Evolutionary conservation across 345 rosid genomes (phyloP).

Genomic region (Kernera saxatilis): DNA sequence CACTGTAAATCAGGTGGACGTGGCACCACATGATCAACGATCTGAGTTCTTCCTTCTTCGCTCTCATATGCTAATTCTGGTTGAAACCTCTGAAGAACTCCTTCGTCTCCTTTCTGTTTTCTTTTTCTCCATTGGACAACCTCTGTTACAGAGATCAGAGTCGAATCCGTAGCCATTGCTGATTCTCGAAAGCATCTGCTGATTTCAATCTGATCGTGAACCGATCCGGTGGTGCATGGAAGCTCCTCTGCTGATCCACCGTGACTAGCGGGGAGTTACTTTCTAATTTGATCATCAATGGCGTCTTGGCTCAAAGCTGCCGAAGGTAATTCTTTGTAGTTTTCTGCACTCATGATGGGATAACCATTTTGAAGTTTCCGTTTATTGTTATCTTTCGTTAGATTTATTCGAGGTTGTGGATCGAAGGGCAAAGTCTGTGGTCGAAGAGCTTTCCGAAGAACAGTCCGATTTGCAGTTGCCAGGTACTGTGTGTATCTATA

Average conservation of each 20-base stretch:
- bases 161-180: background rate
- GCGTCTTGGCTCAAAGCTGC: slow-evolving; percentile 98
- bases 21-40: slow-evolving; percentile 22
- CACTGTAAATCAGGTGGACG: slow-evolving; percentile 16
- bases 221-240: slow-evolving; percentile 36
- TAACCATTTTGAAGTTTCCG: background rate
- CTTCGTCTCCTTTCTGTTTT: background rate
- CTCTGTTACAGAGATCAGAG: background rate
- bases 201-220: slow-evolving; percentile 18
- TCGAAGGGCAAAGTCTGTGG: slow-evolving; percentile 95
- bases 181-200: background rate
- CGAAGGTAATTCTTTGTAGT: slow-evolving; percentile 59
- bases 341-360: background rate
- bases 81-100: slow-evolving; percentile 15
- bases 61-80: background rate
- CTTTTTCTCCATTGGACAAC: background rate
- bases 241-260: slow-evolving; percentile 27
- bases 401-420: slow-evolving; percentile 97
- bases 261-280: slow-evolving; percentile 25
- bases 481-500: slow-evolving; percentile 57
- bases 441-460: slow-evolving; percentile 76
- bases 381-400: slow-evolving; percentile 24
- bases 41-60: slow-evolving; percentile 29
- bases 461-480: slow-evolving; percentile 49
- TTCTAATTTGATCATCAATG: slow-evolving; percentile 41